Evolutionary conservation across 495 filamentous ascomycete species (phyloP).

Genomic region (Penicillium mononematosum): DNA sequence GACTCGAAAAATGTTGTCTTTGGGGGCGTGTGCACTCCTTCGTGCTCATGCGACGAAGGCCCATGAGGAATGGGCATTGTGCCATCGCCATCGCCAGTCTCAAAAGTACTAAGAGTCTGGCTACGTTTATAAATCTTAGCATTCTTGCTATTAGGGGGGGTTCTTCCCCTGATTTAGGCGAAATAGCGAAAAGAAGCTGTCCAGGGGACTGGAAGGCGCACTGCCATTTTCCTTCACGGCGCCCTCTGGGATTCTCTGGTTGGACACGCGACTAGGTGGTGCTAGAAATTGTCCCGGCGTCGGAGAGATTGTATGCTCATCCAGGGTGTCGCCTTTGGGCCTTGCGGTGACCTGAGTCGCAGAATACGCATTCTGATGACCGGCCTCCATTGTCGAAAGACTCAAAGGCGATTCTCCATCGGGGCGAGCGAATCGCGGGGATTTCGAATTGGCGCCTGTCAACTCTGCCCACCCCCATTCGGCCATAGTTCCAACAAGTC

Average conservation of each 20-base stretch:
- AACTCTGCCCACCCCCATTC: conserved; percentile 95
- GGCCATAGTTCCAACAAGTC: conserved; percentile 85
- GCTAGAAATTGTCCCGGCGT: conserved; percentile 24
- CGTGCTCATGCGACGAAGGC: conserved; percentile 41
- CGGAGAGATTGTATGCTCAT: conserved; percentile 20
- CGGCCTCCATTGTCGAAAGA: conserved; percentile 21
- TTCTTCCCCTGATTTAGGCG: conserved; percentile 41
- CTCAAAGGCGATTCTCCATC: conserved; percentile 27
- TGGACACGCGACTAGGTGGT: conserved; percentile 6
- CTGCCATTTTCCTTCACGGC: conserved; percentile 17
- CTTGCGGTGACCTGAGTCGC: conserved; percentile 5
- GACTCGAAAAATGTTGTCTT: conserved; percentile 93
- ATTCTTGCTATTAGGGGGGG: conserved; percentile 46
- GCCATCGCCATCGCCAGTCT: conserved; percentile 35
- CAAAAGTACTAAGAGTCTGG: conserved; percentile 60
- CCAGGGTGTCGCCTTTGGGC: neutral
- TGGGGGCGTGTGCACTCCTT: conserved; percentile 66
- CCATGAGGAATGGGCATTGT: conserved; percentile 40
- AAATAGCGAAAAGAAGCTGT: conserved; percentile 64
- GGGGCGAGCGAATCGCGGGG: conserved; percentile 39
- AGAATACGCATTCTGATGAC: conserved; percentile 7
- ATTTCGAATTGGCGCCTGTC: conserved; percentile 72
- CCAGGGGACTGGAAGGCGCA: conserved; percentile 49
- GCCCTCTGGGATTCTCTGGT: conserved; percentile 4
- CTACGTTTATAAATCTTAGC: conserved; percentile 75